Conservation (phyloP, 2,329 filamentous ascomycete genomes). For the Cyphellophora attinorum region DNA sequence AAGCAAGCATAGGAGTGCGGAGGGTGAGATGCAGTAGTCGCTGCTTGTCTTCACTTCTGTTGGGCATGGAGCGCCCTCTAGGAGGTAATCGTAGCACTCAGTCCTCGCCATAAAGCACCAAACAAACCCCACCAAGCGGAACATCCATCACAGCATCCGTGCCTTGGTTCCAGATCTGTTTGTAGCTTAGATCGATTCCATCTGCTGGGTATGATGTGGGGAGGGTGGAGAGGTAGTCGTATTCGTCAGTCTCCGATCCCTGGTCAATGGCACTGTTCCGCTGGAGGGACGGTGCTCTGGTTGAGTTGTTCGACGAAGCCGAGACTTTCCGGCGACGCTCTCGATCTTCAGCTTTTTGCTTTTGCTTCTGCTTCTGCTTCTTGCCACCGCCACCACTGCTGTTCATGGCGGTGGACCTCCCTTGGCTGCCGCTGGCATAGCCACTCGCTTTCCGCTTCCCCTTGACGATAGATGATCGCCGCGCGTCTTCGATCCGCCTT, state of each 20-base stretch:
- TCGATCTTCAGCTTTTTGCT: constrained; percentile 2
- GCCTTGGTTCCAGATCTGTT: constrained; percentile 74
- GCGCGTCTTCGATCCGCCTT: constrained; percentile 24
- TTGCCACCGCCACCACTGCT: no score
- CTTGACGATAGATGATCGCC: constrained; percentile 30
- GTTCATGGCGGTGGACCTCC: constrained; percentile 30
- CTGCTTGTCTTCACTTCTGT: no score
- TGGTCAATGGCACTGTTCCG: constrained; percentile 19
- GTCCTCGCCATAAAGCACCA: constrained; percentile 74
- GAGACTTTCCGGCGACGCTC: neutral
- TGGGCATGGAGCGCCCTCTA: no score
- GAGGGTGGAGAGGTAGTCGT: constrained; percentile 8
- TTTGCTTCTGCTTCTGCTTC: constrained; percentile 10
- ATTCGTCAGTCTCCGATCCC: constrained; percentile 5
- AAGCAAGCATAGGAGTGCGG: no score
- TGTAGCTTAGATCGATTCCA: constrained; percentile 54
- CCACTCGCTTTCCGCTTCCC: constrained; percentile 22
- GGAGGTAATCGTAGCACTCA: no score
- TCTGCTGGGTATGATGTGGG: constrained; percentile 15
- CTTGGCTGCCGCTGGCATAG: constrained; percentile 25
- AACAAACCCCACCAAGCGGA: constrained; percentile 86
- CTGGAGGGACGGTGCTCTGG: constrained; percentile 27
- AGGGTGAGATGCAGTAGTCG: no score
- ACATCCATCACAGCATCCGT: constrained; percentile 98
- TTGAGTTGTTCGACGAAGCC: constrained; percentile 3